These are phyloP conservation scores for Pyrus communis DNA, from an alignment of 306 rosid genomes.

Conservation along the genomic window DNA sequence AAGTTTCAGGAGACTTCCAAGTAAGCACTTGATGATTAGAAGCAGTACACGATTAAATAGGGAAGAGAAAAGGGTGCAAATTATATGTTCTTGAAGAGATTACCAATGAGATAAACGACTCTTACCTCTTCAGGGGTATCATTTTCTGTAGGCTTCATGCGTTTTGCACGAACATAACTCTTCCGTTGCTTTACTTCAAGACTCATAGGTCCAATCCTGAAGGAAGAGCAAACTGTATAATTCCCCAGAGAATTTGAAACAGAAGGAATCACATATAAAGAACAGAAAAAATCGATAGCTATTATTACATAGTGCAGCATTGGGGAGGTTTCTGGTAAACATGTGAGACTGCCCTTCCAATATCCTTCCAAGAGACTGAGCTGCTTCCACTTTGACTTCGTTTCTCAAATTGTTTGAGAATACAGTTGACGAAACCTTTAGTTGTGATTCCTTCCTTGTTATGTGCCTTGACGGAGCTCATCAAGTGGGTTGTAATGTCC, in stretches of 20 bases:
- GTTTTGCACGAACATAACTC: slow-evolving; percentile 22
- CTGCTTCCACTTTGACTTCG: background rate
- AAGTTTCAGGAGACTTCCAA: too few relatives aligned
- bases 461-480: slow-evolving; percentile 53
- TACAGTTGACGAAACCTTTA: slow-evolving; percentile 46
- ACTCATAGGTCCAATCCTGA: slow-evolving; percentile 89
- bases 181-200: slow-evolving; percentile 55
- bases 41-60: too few relatives aligned
- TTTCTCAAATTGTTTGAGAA: slow-evolving; percentile 38
- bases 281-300: background rate
- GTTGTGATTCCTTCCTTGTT: slow-evolving; percentile 59
- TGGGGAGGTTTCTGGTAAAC: slow-evolving; percentile 44
- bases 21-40: too few relatives aligned
- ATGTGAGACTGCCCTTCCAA: slow-evolving; percentile 50
- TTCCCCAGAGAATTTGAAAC: background rate
- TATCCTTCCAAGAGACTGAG: slow-evolving; percentile 47
- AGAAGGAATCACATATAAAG: background rate
- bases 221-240: background rate
- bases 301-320: slow-evolving; percentile 57
- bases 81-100: too few relatives aligned
- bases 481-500: slow-evolving; percentile 53
- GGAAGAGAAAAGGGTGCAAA: too few relatives aligned
- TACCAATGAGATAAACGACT: background rate
- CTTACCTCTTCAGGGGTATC: slow-evolving; percentile 67
- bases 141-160: slow-evolving; percentile 31